These are phyloP conservation scores for Dioscorea cayenensis DNA, from an alignment of 116 monocot species.

Conservation along the genomic window DNA sequence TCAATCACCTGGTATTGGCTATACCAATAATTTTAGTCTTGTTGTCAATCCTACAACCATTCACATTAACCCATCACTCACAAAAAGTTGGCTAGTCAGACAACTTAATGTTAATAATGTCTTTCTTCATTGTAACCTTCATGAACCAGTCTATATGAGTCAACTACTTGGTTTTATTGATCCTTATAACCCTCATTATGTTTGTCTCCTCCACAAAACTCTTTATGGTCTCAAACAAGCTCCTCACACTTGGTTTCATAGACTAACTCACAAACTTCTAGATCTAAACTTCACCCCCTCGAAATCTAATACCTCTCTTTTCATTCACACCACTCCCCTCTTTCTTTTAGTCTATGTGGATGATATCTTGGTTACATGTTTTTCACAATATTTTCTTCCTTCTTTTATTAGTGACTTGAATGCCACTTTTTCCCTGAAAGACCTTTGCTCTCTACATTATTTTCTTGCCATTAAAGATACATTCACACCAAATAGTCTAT, in stretches of 20 bases:
- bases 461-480: constrained; percentile 9
- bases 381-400: no score
- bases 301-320: constrained; percentile 2
- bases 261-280: background rate
- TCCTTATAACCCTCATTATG: constrained; percentile 8
- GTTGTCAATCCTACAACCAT: constrained; percentile 5
- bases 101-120: constrained; percentile 15
- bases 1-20: no score
- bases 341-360: no score
- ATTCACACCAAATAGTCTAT: constrained; percentile 7
- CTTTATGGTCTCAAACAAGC: no score
- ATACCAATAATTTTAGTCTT: background rate
- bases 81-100: constrained; percentile 1
- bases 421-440: constrained; percentile 11
- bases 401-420: no score
- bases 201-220: background rate
- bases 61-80: background rate
- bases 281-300: background rate
- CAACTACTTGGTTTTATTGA: no score
- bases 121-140: no score
- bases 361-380: no score
- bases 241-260: background rate
- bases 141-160: constrained; percentile 9
- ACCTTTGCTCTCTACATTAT: constrained; percentile 7
- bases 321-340: no score